Base-by-base conservation (phyloP, 2,329 filamentous ascomycete species). In the Cytospora piceicola region DNA sequence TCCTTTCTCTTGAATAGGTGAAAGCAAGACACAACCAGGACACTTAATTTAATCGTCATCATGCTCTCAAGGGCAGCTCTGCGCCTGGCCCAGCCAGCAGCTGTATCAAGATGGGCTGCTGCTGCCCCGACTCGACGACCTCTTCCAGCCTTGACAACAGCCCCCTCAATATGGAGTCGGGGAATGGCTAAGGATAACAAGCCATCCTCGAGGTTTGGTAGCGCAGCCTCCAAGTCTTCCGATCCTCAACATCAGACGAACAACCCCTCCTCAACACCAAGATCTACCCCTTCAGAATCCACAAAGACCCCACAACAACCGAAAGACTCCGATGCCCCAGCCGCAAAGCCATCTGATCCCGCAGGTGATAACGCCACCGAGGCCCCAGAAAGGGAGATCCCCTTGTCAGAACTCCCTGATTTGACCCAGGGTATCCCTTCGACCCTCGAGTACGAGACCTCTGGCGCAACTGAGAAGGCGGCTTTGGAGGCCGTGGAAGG, bases 371-470 rank as follows among this genome's bases (percentile, higher is more conserved):
- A 64, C 24, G 24, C 59, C 57, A 51, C 66, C 30, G 72, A 78
- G 63, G 77, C 81, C 53, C 69, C 76, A 57, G 77, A 81, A 60
- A 77, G 80, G 60, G 71, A 79, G 66, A 80, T 84, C 70, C 82
- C 87, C 29, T 82, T 86, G 61, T 85, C 89, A 72, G 89, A 92
- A 61, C 86, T 97, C 15, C 94, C 94, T 61, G 94, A 98, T 75
- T 83, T 98, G 54, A 95, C 93, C n/a, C 90, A 94, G 74, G 94
- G 94, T 69, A 96, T 98, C 69, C 94, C 94, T 0, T 97, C 94
- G 2, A 97, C 94, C 0, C 84, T 97, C 63, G 91, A 90, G 64
- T 89, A 89, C 67, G 94, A 97, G 78, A 85, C 90, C 64, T 78
- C 80, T 0, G 77, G 80, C 67, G 76, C 78, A n/a, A 78, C 74